A percentile compares a stretch with the other conserved stretches of the same genome.
Evolutionary conservation across 139 green algal species (phyloP).

Genomic region (Diplosphaera chodatii): DNA sequence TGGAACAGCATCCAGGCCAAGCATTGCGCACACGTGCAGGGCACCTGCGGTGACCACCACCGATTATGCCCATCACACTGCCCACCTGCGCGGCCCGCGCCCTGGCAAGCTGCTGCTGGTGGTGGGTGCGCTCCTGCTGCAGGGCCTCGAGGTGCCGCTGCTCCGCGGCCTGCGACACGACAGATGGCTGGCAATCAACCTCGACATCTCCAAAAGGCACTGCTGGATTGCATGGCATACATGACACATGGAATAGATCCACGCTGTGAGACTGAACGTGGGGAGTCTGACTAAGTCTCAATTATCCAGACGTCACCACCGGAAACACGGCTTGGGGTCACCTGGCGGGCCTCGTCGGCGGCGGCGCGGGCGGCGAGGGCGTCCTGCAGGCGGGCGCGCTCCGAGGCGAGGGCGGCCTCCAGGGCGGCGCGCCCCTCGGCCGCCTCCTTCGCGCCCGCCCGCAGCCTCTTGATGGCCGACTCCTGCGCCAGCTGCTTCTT

Average conservation of each 20-base stretch:
- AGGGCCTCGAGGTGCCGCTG: conserved; percentile 48
- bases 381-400: conserved; percentile 8
- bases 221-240: no score
- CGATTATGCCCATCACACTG: no score
- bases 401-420: conserved; percentile 17
- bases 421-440: conserved; percentile 28
- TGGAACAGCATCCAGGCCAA: no score
- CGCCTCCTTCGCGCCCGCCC: conserved; percentile 35
- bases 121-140: conserved; percentile 47
- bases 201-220: no score
- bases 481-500: conserved; percentile 77
- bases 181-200: no score
- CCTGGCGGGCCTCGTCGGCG: background rate
- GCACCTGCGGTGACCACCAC: no score
- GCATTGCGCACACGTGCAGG: no score
- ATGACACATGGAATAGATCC: no score
- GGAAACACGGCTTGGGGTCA: no score
- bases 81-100: conserved; percentile 41
- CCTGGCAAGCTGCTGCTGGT: conserved; percentile 47
- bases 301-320: no score
- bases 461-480: conserved; percentile 65
- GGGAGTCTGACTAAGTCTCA: no score
- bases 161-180: conserved; percentile 36
- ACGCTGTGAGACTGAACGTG: no score
- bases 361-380: conserved; percentile 12